phyloP scores from a whole-genome alignment of 176 grass and related monocot genomes.

The Aegilops bicornis region DNA sequence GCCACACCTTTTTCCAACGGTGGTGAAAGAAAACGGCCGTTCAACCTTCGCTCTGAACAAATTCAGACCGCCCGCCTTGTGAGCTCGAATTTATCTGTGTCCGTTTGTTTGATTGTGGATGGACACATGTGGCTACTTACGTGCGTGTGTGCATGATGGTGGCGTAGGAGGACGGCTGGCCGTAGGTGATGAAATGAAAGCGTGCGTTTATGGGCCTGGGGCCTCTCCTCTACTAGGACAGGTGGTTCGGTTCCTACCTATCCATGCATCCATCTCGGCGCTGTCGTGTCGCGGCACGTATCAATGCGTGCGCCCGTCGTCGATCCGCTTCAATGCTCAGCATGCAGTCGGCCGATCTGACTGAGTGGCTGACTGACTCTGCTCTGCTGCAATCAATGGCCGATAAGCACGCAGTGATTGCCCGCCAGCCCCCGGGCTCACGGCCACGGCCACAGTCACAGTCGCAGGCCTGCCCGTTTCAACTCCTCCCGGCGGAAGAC shows the following conservation, averaged over 20 bases:
- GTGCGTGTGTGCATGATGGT: not conserved
- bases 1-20: not conserved
- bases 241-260: too few relatives aligned
- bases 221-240: not conserved
- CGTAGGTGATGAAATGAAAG: constrained; percentile 12
- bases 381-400: constrained; percentile 27
- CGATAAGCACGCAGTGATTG: constrained; percentile 38
- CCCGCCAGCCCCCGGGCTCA: not conserved
- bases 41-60: not conserved
- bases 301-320: constrained; percentile 10
- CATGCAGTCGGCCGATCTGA: constrained; percentile 35
- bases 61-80: too few relatives aligned
- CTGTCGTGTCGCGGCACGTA: constrained; percentile 5
- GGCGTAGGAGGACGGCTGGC: not conserved
- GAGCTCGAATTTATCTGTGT: too few relatives aligned
- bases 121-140: not conserved
- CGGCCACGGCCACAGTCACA: not conserved
- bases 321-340: constrained; percentile 25
- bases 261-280: too few relatives aligned
- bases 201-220: not conserved
- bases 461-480: not conserved
- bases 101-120: not conserved
- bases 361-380: constrained; percentile 15
- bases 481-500: not conserved
- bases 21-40: not conserved